These are phyloP conservation scores for Citrus sinensis DNA, from an alignment of 345 rosid genomes.

Conservation along the genomic window DVS_A1.0 CM039163.1:52034001-52034500, in stretches of 20 bases:
- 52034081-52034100: background rate
- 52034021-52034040: constrained; percentile 18
- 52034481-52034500: constrained; percentile 29
- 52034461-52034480: constrained; percentile 38
- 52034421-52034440: constrained; percentile 38
- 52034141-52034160: constrained; percentile 18
- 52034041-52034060: constrained; percentile 24
- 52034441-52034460: constrained; percentile 54
- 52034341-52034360: background rate
- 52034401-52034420: constrained; percentile 35
- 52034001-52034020: background rate
- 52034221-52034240: constrained; percentile 26
- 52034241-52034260: constrained; percentile 32
- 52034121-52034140: constrained; percentile 10
- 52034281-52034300: constrained; percentile 17
- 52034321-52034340: constrained; percentile 16
- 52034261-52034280: constrained; percentile 30
- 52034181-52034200: constrained; percentile 20
- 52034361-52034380: background rate
- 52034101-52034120: constrained; percentile 21
- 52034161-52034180: constrained; percentile 27
- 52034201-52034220: constrained; percentile 24
- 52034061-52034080: constrained; percentile 5
- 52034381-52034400: constrained; percentile 41
- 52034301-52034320: constrained; percentile 28